Percentiles rank a stretch among this genome's conserved stretches.
phyloP scores from a whole-genome alignment of 495 filamentous ascomycete species.

The Aeminium ludgeri region DNA sequence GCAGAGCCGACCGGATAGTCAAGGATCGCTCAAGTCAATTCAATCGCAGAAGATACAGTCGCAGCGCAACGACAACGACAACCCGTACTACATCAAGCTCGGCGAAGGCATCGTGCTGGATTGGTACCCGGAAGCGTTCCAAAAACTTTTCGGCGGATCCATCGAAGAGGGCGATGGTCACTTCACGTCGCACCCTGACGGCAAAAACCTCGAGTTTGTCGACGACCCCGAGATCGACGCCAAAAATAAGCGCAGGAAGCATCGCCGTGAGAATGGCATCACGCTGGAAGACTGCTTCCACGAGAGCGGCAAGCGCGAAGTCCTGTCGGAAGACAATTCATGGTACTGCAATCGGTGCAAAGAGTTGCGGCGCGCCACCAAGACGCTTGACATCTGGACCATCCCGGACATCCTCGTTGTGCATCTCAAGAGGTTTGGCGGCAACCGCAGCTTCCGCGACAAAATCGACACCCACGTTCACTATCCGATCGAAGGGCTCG shows the following conservation, averaged over 20 bases:
- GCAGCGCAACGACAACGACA: conserved; percentile 26
- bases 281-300: conserved; percentile 79
- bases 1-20: not conserved
- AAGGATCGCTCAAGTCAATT: conserved; percentile 2
- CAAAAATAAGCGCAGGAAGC: conserved; percentile 39
- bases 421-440: conserved; percentile 89
- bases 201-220: conserved; percentile 29
- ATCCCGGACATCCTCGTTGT: conserved; percentile 85
- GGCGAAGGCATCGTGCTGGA: conserved; percentile 76
- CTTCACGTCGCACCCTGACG: conserved; percentile 14
- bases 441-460: conserved; percentile 53
- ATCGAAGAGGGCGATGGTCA: conserved; percentile 27
- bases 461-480: conserved; percentile 87
- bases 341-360: conserved; percentile 97
- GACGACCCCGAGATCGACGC: conserved; percentile 50
- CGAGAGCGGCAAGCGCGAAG: conserved; percentile 84
- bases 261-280: conserved; percentile 55
- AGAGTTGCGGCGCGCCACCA: conserved; percentile 74
- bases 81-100: conserved; percentile 47
- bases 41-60: conserved; percentile 3
- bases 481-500: conserved; percentile 76
- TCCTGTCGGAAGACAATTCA: conserved; percentile 81
- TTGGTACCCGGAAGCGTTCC: conserved; percentile 50
- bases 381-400: conserved; percentile 95
- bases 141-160: conserved; percentile 49